Conservation (phyloP, 2,329 filamentous ascomycete genomes). For the Cladosporium cucumerinum region DNA sequence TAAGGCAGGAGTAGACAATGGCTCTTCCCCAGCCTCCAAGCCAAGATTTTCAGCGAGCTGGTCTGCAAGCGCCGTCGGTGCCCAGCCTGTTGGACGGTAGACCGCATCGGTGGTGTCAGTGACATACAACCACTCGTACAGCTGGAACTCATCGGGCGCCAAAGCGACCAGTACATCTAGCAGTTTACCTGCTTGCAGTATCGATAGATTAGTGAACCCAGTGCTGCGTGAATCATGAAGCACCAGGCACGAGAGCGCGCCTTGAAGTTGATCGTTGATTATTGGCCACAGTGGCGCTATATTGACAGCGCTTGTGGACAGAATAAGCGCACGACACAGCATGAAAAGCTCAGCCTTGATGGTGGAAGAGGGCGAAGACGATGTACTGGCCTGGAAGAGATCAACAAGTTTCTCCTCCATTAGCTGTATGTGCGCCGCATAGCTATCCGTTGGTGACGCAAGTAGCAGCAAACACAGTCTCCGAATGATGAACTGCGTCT, state of each 20-base stretch:
- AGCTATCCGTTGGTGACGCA: slow-evolving; percentile 72
- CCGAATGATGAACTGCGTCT: slow-evolving; percentile 83
- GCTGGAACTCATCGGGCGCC: slow-evolving; percentile 91
- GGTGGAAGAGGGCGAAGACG: slow-evolving; percentile 85
- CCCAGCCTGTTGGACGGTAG: slow-evolving; percentile 69
- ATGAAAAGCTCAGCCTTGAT: slow-evolving; percentile 89
- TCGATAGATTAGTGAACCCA: slow-evolving; percentile 69
- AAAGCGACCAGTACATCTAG: slow-evolving; percentile 83
- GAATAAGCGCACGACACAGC: slow-evolving; percentile 74
- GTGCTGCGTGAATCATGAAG: slow-evolving; percentile 65
- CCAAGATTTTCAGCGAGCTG: slow-evolving; percentile 66
- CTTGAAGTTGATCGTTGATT: slow-evolving; percentile 80
- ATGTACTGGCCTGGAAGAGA: slow-evolving; percentile 74
- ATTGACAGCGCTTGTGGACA: slow-evolving; percentile 76
- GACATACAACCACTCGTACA: slow-evolving; percentile 97
- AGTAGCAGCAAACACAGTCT: slow-evolving; percentile 77
- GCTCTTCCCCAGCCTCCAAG: neutral
- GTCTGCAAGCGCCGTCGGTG: slow-evolving; percentile 74
- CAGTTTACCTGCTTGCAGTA: slow-evolving; percentile 91
- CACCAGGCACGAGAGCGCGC: slow-evolving; percentile 71
- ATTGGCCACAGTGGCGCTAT: slow-evolving; percentile 86
- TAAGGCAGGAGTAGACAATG: neutral
- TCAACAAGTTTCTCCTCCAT: slow-evolving; percentile 84
- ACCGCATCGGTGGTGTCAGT: slow-evolving; percentile 96
- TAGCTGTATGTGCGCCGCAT: slow-evolving; percentile 68